Evolutionary conservation across 2,329 filamentous ascomycete genomes (phyloP).

Genomic region (Eutypella sp.): DNA sequence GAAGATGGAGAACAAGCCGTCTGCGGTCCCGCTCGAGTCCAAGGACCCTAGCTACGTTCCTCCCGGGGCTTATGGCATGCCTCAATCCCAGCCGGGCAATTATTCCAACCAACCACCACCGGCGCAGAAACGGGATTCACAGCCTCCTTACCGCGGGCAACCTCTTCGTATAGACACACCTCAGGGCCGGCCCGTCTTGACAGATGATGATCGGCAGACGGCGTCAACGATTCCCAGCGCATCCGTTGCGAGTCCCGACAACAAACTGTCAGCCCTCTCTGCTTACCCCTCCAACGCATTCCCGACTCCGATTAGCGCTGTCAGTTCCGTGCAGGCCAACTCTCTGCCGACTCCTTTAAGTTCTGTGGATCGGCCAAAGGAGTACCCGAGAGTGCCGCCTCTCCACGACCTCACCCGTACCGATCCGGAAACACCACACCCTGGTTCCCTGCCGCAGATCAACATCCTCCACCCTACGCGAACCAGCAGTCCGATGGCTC

Average conservation of each 20-base stretch:
- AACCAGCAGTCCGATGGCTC: constrained; percentile 44
- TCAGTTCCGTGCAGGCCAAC: constrained; percentile 21
- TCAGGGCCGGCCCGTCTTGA: constrained; percentile 49
- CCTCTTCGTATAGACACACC: constrained; percentile 59
- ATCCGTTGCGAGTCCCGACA: constrained; percentile 54
- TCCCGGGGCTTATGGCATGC: constrained; percentile 58
- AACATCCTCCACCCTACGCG: constrained; percentile 48
- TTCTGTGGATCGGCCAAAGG: constrained; percentile 39
- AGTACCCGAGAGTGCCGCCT: constrained; percentile 56
- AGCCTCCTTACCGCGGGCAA: constrained; percentile 58
- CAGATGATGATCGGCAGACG: constrained; percentile 56
- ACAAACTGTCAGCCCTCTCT: constrained; percentile 56
- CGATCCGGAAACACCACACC: constrained; percentile 50
- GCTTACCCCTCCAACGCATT: constrained; percentile 50
- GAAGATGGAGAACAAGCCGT: constrained; percentile 66
- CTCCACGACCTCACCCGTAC: constrained; percentile 54
- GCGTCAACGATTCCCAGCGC: constrained; percentile 55
- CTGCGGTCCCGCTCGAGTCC: constrained; percentile 72
- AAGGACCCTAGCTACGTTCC: constrained; percentile 67
- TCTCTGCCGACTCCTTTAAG: constrained; percentile 24
- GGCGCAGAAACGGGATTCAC: constrained; percentile 47
- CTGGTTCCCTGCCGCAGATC: constrained; percentile 52
- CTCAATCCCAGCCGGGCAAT: constrained; percentile 34
- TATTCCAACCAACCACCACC: constrained; percentile 27
- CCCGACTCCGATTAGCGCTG: constrained; percentile 59